These are phyloP conservation scores for Arachis stenosperma DNA, from an alignment of 306 rosid genomes.

Conservation along the genomic window DNA sequence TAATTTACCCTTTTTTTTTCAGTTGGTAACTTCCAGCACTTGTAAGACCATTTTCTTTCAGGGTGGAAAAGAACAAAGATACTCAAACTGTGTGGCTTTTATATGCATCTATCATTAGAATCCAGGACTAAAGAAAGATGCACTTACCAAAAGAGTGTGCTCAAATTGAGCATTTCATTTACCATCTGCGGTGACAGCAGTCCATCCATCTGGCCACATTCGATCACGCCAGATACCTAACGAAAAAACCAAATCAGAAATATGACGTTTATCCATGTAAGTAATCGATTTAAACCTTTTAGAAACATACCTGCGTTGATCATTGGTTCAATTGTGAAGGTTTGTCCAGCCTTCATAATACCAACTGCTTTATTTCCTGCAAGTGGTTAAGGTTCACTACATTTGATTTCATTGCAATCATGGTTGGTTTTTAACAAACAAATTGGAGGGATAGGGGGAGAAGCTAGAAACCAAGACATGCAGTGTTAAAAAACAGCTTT, in stretches of 20 bases:
- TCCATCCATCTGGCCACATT: conserved; percentile 99
- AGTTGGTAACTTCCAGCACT: background rate
- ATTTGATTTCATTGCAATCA: conserved; percentile 25
- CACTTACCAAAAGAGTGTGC: conserved; percentile 86
- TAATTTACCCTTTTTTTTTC: background rate
- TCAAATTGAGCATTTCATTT: conserved; percentile 97
- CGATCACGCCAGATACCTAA: conserved; percentile 92
- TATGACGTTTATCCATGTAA: background rate
- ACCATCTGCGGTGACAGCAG: conserved; percentile 81
- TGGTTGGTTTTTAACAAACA: background rate
- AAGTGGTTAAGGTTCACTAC: conserved; percentile 49
- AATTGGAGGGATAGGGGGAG: background rate
- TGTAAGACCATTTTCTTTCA: background rate
- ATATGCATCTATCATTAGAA: no score
- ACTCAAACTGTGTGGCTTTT: no score
- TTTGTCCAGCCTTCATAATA: conserved; percentile 95
- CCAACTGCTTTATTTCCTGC: conserved; percentile 98
- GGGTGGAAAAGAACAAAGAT: no score
- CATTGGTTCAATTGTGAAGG: conserved; percentile 96
- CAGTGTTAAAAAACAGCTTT: background rate
- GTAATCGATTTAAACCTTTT: conserved; percentile 1
- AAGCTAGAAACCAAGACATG: background rate
- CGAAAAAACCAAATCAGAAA: background rate
- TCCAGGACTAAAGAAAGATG: conserved; percentile 16
- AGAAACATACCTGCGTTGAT: conserved; percentile 75